phyloP scores from a whole-genome alignment of 1,284 basidiomycete genomes.

The Leccinum fallax region DNA sequence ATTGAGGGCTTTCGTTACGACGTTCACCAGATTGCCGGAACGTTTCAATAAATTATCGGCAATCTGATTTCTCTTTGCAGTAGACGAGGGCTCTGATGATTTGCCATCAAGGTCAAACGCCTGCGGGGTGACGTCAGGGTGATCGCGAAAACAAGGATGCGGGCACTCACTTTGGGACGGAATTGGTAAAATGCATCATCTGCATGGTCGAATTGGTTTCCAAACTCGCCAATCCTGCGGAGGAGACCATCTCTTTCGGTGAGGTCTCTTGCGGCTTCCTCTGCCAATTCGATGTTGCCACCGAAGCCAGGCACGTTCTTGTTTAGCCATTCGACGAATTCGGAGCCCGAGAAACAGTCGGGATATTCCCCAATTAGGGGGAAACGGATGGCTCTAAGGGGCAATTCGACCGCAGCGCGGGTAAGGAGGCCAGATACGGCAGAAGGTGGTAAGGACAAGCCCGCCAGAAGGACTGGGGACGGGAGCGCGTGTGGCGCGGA shows the following conservation, averaged over 20 bases:
- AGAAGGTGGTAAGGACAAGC: constrained; percentile 64
- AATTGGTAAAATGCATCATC: constrained; percentile 83
- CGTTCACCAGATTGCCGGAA: constrained; percentile 65
- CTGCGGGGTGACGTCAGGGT: constrained; percentile 36
- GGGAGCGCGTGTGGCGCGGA: constrained; percentile 42
- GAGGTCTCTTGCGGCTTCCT: constrained; percentile 77
- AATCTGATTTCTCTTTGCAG: constrained; percentile 47
- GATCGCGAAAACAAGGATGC: not conserved
- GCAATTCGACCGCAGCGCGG: constrained; percentile 65
- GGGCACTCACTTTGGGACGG: constrained; percentile 62
- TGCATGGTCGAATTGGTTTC: constrained; percentile 73
- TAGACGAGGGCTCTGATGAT: constrained; percentile 34
- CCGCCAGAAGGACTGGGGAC: constrained; percentile 69
- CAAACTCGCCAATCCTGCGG: constrained; percentile 77
- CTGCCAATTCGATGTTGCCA: constrained; percentile 74
- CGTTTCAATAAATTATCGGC: constrained; percentile 64
- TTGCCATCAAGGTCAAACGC: constrained; percentile 67
- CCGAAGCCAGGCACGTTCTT: constrained; percentile 70
- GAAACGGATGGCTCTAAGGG: constrained; percentile 58
- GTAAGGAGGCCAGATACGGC: constrained; percentile 71
- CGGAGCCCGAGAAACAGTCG: constrained; percentile 42
- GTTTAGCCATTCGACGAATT: constrained; percentile 76
- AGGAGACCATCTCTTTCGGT: constrained; percentile 76
- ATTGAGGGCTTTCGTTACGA: constrained; percentile 73
- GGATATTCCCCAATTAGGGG: constrained; percentile 82